A percentile compares a stretch with the other conserved stretches of the same genome.
phyloP scores from a whole-genome alignment of 345 rosid genomes.

The Lenwebbia sp. region DNA sequence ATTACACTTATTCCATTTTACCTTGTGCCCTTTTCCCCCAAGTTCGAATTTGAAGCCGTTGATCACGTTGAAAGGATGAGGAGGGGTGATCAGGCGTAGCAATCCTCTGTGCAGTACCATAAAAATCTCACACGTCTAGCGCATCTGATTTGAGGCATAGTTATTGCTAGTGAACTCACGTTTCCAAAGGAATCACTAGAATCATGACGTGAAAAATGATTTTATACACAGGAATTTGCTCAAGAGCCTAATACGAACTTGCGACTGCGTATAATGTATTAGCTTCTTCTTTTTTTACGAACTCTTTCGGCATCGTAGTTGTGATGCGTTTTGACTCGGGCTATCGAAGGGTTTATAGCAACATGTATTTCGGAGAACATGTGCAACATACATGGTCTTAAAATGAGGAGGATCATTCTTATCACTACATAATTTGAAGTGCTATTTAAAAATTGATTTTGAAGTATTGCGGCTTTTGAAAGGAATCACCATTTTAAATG shows the following conservation, averaged over 20 bases:
- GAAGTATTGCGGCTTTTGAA: too few relatives aligned
- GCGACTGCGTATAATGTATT: background rate
- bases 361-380: background rate
- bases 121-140: background rate
- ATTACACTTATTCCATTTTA: background rate
- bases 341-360: background rate
- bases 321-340: background rate
- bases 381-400: background rate
- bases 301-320: background rate
- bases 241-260: background rate
- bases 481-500: fast-evolving
- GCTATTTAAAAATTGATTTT: too few relatives aligned
- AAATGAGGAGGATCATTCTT: background rate
- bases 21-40: fast-evolving
- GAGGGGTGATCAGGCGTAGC: too few relatives aligned
- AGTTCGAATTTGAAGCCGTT: background rate
- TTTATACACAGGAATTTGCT: background rate
- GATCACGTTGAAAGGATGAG: background rate
- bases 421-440: background rate
- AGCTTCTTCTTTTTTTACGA: background rate
- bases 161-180: background rate
- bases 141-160: background rate
- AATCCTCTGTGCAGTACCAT: background rate
- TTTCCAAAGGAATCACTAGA: background rate
- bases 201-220: background rate